Conservation (phyloP, 2,329 filamentous ascomycete genomes). For the Grosmannia penicillata region DNA sequence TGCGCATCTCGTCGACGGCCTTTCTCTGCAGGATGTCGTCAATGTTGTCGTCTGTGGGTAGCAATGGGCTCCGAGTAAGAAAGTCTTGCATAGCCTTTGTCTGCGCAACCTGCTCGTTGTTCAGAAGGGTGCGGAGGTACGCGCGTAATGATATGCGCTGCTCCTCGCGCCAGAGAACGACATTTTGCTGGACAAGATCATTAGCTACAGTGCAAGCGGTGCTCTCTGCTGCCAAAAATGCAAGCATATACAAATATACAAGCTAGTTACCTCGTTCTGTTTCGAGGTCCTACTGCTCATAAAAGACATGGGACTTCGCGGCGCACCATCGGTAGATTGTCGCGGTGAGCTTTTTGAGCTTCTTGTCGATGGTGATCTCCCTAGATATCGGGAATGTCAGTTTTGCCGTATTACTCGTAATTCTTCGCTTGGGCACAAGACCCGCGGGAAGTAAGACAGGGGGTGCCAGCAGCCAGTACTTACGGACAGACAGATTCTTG, state of each 20-base stretch:
- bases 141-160: conserved; percentile 85
- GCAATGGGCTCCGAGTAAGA: conserved; percentile 56
- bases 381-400: conserved; percentile 14
- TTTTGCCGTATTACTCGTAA: too few relatives aligned
- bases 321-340: conserved; percentile 27
- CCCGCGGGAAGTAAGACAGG: too few relatives aligned
- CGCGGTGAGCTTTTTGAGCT: conserved; percentile 25
- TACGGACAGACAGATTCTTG: conserved; percentile 27
- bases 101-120: conserved; percentile 70
- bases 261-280: too few relatives aligned
- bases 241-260: too few relatives aligned
- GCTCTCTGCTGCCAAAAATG: too few relatives aligned
- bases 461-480: conserved; percentile 13
- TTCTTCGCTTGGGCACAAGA: too few relatives aligned
- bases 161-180: conserved; percentile 67
- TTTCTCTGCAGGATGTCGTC: conserved; percentile 70
- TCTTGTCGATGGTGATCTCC: conserved; percentile 20
- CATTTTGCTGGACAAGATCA: background rate
- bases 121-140: conserved; percentile 72
- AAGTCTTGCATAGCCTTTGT: conserved; percentile 80
- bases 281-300: too few relatives aligned
- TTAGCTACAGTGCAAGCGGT: too few relatives aligned
- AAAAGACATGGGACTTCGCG: conserved; percentile 13
- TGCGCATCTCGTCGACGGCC: conserved; percentile 68
- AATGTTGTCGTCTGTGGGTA: conserved; percentile 65